Base-by-base conservation (phyloP, 495 filamentous ascomycete genomes). In the Tetracladium setigerum region DNA sequence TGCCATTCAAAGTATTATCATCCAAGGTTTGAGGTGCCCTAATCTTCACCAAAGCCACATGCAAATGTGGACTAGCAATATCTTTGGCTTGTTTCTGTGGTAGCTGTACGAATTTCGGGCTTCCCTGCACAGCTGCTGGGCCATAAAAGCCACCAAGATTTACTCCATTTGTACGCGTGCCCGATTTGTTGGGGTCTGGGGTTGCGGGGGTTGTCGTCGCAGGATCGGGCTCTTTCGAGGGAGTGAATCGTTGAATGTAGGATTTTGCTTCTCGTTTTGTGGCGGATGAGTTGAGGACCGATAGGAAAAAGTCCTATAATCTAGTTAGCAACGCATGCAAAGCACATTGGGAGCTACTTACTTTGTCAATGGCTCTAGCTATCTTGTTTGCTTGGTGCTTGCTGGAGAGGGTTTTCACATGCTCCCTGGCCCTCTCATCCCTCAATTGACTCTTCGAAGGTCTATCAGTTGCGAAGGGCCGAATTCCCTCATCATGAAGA, bases 241-340 rank as follows among this genome's bases (percentile, higher is more conserved):
- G 73, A 35, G 79, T 80, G 62, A 92, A 88, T 30, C 82, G 86
- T 46, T 88, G 79, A 8, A 96, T 70, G 57, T 95, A 96, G 8
- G 84, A 80, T 62, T 83, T 87, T 37, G 89, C 91, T 65, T 96
- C 90, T 44, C 90, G 81, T 63, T 87, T 91, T 1, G 91, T 95
- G 1, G 89, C 81, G 4, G 88, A 84, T 11, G 90, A 87, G 54
- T 77, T 83, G 16, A 96, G 70, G 6, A 95, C 73, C 22, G 86
- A 89, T 9, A 91, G 72, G 53, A 89, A 83, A 53, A 92, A 82
- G 64, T 91, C 86, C 87, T 92, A 37, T 5, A 13, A 47, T 5
- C 41, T 22, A 14, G 39, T 15, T 44, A 34, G 4, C 14, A 13
- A 19, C 3, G 15, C 11, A 30, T 22, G 12, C 27, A 7, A 17